Evolutionary conservation across 192 early-diverging fungal genomes (phyloP).

Genomic region (Rhizoclosmatium sp.): DNA sequence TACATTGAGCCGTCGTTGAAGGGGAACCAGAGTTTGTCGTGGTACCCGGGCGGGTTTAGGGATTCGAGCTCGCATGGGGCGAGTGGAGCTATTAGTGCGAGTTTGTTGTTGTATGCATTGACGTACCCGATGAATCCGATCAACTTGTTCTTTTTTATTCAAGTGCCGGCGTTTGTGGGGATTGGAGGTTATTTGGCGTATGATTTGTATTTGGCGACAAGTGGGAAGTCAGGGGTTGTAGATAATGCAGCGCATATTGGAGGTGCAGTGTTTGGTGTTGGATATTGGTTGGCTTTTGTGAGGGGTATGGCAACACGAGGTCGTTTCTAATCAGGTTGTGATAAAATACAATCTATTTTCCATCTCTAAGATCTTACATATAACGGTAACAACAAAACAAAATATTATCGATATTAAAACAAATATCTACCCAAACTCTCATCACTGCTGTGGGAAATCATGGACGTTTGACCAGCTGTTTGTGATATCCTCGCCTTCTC

Average conservation of each 20-base stretch:
- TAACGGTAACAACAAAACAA: background rate
- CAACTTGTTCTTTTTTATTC: slow-evolving; percentile 43
- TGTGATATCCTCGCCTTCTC: too few relatives aligned
- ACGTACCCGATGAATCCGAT: slow-evolving; percentile 43
- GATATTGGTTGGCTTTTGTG: slow-evolving; percentile 44
- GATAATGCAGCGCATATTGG: slow-evolving; percentile 53
- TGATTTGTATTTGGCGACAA: slow-evolving; percentile 42
- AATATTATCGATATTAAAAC: background rate
- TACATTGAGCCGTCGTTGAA: slow-evolving; percentile 26
- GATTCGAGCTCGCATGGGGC: slow-evolving; percentile 43
- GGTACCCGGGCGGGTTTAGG: background rate
- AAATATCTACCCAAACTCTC: too few relatives aligned
- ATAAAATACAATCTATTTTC: too few relatives aligned
- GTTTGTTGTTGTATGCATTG: slow-evolving; percentile 41
- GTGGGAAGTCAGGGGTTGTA: slow-evolving; percentile 37
- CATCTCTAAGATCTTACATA: background rate
- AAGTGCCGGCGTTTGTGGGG: slow-evolving; percentile 43
- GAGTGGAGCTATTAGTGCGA: slow-evolving; percentile 41
- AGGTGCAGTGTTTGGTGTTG: slow-evolving; percentile 43
- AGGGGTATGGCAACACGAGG: background rate
- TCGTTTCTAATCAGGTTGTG: background rate
- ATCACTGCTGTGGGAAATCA: too few relatives aligned
- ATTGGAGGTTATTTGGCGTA: slow-evolving; percentile 51
- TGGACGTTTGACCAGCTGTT: too few relatives aligned
- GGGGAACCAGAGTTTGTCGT: background rate